These are phyloP conservation scores for Conoideocrella luteorostrata DNA, from an alignment of 2,329 filamentous ascomycete species.

Conservation along the genomic window DNA sequence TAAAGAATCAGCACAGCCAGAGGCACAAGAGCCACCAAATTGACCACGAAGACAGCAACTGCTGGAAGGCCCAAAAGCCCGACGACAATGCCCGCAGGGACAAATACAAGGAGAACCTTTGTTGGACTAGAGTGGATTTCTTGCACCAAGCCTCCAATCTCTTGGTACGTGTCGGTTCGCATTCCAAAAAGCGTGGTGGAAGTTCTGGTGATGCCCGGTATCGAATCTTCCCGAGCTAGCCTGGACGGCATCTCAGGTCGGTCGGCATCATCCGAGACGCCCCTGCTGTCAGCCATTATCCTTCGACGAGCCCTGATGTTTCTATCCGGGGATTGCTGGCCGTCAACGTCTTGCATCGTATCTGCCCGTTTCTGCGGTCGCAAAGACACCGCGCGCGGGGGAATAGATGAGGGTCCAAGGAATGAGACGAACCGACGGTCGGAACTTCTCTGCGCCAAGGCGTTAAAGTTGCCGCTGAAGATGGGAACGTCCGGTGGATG, in stretches of 20 bases:
- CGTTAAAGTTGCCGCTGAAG: no score
- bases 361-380: background rate
- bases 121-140: constrained; percentile 11
- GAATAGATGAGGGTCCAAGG: background rate
- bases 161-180: constrained; percentile 8
- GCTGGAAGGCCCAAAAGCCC: constrained; percentile 2
- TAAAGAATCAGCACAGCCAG: constrained; percentile 11
- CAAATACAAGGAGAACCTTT: constrained; percentile 10
- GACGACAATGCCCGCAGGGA: constrained; percentile 4
- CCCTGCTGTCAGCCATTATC: background rate
- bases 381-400: background rate
- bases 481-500: no score
- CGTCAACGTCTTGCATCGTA: background rate
- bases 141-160: constrained; percentile 8
- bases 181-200: constrained; percentile 2
- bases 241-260: background rate
- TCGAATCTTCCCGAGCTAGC: background rate
- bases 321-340: background rate
- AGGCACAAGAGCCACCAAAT: constrained; percentile 9
- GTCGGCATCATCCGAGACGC: background rate
- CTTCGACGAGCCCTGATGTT: constrained; percentile 5
- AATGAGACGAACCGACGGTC: no score
- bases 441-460: no score
- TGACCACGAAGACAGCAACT: constrained; percentile 8
- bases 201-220: background rate